A percentile compares a stretch with the other conserved stretches of the same genome.
These are phyloP conservation scores for Sphaceloma murrayae DNA, from an alignment of 2,329 filamentous ascomycete genomes.

Conservation along the genomic window DNA sequence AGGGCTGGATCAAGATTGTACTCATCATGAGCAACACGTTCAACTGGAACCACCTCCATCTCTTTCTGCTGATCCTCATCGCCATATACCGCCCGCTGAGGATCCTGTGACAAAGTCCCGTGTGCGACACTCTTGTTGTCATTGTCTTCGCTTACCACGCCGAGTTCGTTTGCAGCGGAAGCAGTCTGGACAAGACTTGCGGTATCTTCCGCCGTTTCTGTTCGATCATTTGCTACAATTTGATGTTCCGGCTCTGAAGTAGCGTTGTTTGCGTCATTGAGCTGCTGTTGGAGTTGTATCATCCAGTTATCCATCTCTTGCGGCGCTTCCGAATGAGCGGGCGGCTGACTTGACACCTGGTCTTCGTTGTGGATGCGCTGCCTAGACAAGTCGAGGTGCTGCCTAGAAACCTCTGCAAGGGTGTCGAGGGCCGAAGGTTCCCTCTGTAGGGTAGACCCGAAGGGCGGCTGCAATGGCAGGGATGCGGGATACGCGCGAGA, in stretches of 20 bases:
- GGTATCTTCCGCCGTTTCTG: constrained; percentile 3
- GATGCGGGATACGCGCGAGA: too few species aligned
- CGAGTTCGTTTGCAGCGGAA: constrained; percentile 20
- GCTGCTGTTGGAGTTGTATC: constrained; percentile 19
- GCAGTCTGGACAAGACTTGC: constrained; percentile 20
- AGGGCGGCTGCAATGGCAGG: constrained; percentile 13
- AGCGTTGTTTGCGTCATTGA: constrained; percentile 17
- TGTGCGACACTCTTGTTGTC: neutral
- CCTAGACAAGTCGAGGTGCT: constrained; percentile 56
- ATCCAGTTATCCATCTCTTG: constrained; percentile 19
- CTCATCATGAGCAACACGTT: too few species aligned
- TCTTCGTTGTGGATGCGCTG: constrained; percentile 19
- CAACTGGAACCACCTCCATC: too few species aligned
- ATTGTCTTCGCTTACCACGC: neutral
- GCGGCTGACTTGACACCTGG: constrained; percentile 22
- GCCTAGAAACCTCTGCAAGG: constrained; percentile 76
- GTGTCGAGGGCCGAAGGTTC: constrained; percentile 63
- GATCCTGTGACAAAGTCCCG: neutral
- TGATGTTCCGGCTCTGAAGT: neutral
- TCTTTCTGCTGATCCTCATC: too few species aligned
- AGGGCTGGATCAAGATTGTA: neutral
- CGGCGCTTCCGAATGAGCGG: constrained; percentile 26
- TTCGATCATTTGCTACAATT: neutral
- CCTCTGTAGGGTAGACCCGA: constrained; percentile 13
- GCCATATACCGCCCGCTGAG: neutral